Evolutionary conservation across 441 rosid genomes (phyloP).

Genomic region (Breynia disticha): DNA sequence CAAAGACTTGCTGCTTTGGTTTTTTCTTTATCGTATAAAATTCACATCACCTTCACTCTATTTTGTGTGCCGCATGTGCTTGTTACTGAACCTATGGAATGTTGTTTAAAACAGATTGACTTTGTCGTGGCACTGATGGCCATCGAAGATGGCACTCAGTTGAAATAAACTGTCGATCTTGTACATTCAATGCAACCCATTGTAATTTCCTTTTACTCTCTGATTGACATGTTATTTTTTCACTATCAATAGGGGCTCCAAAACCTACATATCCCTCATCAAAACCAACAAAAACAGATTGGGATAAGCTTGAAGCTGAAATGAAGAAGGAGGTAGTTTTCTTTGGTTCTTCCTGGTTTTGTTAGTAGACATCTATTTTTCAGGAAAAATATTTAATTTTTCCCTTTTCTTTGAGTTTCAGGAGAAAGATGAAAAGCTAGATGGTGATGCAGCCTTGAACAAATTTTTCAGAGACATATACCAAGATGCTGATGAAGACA

Average conservation of each 20-base stretch:
- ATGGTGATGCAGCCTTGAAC: conserved; percentile 95
- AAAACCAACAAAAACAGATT: conserved; percentile 47
- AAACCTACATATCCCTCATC: conserved; percentile 79
- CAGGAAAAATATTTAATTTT: background rate
- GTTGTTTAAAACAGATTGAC: too few relatives aligned
- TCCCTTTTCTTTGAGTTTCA: conserved; percentile 21
- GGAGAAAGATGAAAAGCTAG: conserved; percentile 95
- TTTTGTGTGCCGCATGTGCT: too few relatives aligned
- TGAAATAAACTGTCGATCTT: background rate
- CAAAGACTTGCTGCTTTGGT: too few relatives aligned
- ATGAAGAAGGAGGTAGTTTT: conserved; percentile 57
- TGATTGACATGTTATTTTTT: background rate
- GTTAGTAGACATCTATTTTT: too few relatives aligned
- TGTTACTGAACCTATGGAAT: too few relatives aligned
- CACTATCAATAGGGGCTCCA: conserved; percentile 17
- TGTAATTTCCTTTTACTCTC: background rate
- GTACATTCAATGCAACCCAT: background rate
- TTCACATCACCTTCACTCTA: too few relatives aligned
- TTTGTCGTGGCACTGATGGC: too few relatives aligned
- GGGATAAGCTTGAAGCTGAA: conserved; percentile 92
- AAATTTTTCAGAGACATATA: conserved; percentile 83
- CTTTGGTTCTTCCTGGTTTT: background rate
- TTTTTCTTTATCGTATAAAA: too few relatives aligned
- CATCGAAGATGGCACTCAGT: too few relatives aligned
- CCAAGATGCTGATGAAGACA: conserved; percentile 73